phyloP scores from a whole-genome alignment of 305 asterid genomes.

The Solanum hybrid region DNA sequence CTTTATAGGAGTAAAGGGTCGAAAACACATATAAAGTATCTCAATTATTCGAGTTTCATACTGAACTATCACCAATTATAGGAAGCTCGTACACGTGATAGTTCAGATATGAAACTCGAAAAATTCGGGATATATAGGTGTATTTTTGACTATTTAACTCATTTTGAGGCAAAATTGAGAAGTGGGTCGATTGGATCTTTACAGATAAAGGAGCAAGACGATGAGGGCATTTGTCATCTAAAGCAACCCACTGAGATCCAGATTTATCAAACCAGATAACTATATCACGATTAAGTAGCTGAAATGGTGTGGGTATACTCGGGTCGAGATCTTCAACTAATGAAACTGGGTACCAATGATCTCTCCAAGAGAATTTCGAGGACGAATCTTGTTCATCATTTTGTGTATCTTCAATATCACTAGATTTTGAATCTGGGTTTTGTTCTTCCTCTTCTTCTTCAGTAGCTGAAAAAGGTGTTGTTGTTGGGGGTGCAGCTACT shows the following conservation, averaged over 20 bases:
- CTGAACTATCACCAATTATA: background rate
- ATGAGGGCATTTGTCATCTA: slow-evolving; percentile 96
- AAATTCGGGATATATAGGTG: background rate
- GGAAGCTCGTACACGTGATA: background rate
- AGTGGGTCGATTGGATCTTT: background rate
- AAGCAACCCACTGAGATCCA: slow-evolving; percentile 75
- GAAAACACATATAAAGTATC: background rate
- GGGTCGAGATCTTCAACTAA: slow-evolving; percentile 87
- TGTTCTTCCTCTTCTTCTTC: slow-evolving; percentile 7
- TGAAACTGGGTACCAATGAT: slow-evolving; percentile 97
- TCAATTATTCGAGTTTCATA: background rate
- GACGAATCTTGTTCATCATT: slow-evolving; percentile 43
- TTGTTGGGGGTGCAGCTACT: slow-evolving; percentile 56
- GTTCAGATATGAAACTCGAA: background rate
- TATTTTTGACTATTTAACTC: background rate
- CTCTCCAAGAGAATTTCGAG: slow-evolving; percentile 79
- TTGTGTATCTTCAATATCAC: slow-evolving; percentile 21
- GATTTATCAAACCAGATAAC: slow-evolving; percentile 87
- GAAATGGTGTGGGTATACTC: slow-evolving; percentile 74
- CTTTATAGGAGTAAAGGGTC: background rate
- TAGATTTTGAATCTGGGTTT: slow-evolving; percentile 1
- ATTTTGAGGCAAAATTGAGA: background rate
- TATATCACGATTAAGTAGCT: slow-evolving; percentile 82
- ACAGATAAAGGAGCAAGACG: slow-evolving; percentile 99
- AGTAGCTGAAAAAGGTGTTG: slow-evolving; percentile 23